A percentile compares a stretch with the other conserved stretches of the same genome.
Evolutionary conservation across 306 rosid genomes (phyloP).

Genomic region (Echinosophora koreensis): DNA sequence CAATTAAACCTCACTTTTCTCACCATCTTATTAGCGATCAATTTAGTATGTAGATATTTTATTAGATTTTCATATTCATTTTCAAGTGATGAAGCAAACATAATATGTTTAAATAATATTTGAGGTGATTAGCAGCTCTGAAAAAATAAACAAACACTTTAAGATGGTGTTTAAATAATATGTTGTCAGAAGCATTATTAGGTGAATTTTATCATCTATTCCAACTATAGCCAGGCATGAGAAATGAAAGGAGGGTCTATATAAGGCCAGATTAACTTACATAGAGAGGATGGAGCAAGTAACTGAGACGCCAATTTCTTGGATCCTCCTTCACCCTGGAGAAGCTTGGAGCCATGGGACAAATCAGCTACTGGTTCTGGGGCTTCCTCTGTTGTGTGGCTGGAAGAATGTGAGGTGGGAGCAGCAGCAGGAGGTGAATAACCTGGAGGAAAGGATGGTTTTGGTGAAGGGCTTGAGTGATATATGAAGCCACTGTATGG

Average conservation of each 20-base stretch:
- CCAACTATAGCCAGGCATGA: slow-evolving; percentile 33
- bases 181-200: slow-evolving; percentile 23
- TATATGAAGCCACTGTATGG: slow-evolving; percentile 45
- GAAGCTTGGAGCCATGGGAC: slow-evolving; percentile 50
- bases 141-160: slow-evolving; percentile 20
- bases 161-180: slow-evolving; percentile 17
- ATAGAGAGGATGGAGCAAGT: slow-evolving; percentile 56
- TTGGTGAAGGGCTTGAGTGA: slow-evolving; percentile 57
- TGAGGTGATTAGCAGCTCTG: not conserved
- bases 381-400: slow-evolving; percentile 51
- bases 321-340: slow-evolving; percentile 50
- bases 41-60: slow-evolving; percentile 1
- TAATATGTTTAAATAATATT: too few species aligned
- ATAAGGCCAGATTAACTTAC: slow-evolving; percentile 59
- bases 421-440: slow-evolving; percentile 54
- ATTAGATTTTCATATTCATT: slow-evolving; percentile 8
- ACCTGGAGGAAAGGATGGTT: slow-evolving; percentile 50
- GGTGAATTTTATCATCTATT: slow-evolving; percentile 21
- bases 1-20: not conserved
- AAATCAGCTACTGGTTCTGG: slow-evolving; percentile 54
- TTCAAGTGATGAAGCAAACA: not conserved
- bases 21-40: not conserved
- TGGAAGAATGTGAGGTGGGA: slow-evolving; percentile 50
- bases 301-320: slow-evolving; percentile 50
- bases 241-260: slow-evolving; percentile 25